Base-by-base conservation (phyloP, 2,329 filamentous ascomycete genomes). In the Fusarium austroafricanum region DNA sequence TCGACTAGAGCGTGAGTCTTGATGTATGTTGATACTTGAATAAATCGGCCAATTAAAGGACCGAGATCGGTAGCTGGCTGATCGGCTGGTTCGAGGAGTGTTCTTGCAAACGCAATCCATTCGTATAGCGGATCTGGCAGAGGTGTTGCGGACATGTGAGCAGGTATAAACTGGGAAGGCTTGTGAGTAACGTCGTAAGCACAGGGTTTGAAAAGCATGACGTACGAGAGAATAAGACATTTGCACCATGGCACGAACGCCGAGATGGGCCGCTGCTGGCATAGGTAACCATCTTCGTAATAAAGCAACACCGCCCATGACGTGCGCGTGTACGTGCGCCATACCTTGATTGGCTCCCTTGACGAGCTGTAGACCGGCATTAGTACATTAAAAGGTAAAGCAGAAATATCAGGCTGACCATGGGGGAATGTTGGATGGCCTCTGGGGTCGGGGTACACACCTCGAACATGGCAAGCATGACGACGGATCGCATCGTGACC, bases 381-480 rank as follows among this genome's bases (percentile, higher is more conserved):
- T 50, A 77, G 76, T 44, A 21, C 52, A 40, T 33, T 12, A 23
- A 8, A 39, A 6, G 38, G 45, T 29, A 55, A 51, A 54, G 47
- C 53, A 44, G 47, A 63, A 45, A 56, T 18, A 53, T 45, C 42
- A 54, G 61, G 40, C 67, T 69, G 46, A 67, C 57, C 51, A 44
- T 55, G 31, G 52, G 45, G 57, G 51, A 35, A 44, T 17, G 49
- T 38, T 45, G 50, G 23, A 47, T 33, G 35, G 39, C 37, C 40
- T 51, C 37, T 40, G 51, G 57, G 61, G 35, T 47, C 38, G 56
- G 47, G 37, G 62, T 57, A 65, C 78, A 71, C 76, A 89, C 87
- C 81, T 90, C 87, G 64, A 87, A 90, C 74, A 89, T 80, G 45
- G 87, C 86, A 66, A 90, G 82, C 69, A 87, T 81, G 40, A 90